phyloP scores from a whole-genome alignment of 306 rosid species.

The Quercus variabilis region DNA sequence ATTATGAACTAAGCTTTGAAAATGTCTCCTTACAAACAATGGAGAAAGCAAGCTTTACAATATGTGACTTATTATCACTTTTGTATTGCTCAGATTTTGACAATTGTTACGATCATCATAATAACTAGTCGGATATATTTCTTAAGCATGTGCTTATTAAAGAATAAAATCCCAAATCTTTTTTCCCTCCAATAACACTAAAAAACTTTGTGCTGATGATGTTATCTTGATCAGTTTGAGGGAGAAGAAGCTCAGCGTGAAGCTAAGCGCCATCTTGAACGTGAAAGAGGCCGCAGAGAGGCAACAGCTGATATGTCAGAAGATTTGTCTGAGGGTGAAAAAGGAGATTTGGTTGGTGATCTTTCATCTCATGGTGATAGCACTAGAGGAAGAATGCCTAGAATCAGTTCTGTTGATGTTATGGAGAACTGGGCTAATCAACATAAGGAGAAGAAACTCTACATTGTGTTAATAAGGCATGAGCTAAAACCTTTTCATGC shows the following conservation, averaged over 20 bases:
- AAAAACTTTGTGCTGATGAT: neutral
- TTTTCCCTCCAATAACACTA: neutral
- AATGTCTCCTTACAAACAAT: neutral
- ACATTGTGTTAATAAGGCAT: conserved; percentile 54
- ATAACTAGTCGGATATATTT: no score
- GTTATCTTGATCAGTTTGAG: conserved; percentile 34
- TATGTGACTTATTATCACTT: neutral
- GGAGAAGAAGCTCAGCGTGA: conserved; percentile 47
- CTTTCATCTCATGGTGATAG: conserved; percentile 31
- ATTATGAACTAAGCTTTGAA: neutral
- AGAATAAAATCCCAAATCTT: neutral
- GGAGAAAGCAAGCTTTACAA: neutral
- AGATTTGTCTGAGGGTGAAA: conserved; percentile 65
- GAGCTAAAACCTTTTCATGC: conserved; percentile 14
- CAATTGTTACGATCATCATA: no score
- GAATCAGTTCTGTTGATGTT: conserved; percentile 41
- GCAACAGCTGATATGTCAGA: conserved; percentile 64
- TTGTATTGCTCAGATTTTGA: neutral
- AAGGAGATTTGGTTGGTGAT: conserved; percentile 41
- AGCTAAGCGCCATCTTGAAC: conserved; percentile 44
- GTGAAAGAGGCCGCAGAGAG: conserved; percentile 50
- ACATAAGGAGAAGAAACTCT: conserved; percentile 49
- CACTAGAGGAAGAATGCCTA: conserved; percentile 30
- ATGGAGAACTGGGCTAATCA: conserved; percentile 52
- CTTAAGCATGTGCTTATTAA: neutral